These are phyloP conservation scores for Juncus inflexus DNA, from an alignment of 176 grass and related monocot species.

Conservation along the genomic window DNA sequence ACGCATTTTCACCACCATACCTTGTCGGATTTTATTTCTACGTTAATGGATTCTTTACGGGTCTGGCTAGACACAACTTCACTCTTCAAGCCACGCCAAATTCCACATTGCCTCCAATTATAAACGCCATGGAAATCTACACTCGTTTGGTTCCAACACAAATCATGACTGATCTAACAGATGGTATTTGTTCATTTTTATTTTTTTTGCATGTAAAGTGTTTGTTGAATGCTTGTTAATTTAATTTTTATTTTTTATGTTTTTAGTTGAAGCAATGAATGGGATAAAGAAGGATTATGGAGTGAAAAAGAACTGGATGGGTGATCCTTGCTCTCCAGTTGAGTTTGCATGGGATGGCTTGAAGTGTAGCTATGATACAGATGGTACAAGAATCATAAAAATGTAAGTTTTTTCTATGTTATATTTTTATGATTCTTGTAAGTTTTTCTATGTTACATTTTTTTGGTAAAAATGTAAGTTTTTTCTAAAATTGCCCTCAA, in stretches of 20 bases:
- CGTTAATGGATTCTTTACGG: background rate
- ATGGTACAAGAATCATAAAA: conserved; percentile 19
- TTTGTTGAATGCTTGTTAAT: too few relatives aligned
- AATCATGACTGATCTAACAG: background rate
- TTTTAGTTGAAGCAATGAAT: conserved; percentile 38
- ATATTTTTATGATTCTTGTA: too few relatives aligned
- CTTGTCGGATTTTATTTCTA: conserved; percentile 10
- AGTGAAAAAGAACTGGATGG: conserved; percentile 53
- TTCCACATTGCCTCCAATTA: conserved; percentile 21
- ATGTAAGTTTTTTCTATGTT: conserved; percentile 37
- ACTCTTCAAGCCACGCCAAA: background rate
- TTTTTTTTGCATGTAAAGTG: background rate
- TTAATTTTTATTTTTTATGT: too few relatives aligned
- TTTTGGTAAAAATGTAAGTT: conserved; percentile 37
- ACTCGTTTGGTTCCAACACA: background rate
- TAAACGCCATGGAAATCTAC: conserved; percentile 30
- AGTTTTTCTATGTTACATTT: too few relatives aligned
- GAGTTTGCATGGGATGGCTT: conserved; percentile 36
- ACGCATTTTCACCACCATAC: conserved; percentile 7
- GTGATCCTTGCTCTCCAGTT: conserved; percentile 41
- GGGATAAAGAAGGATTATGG: conserved; percentile 36
- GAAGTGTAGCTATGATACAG: conserved; percentile 21
- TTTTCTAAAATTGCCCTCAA: too few relatives aligned
- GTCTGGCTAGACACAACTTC: background rate
- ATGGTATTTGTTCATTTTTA: conserved; percentile 19